Evolutionary conservation across 768 basidiomycete genomes (phyloP).

Genomic region (Tulasnella sp.): DNA sequence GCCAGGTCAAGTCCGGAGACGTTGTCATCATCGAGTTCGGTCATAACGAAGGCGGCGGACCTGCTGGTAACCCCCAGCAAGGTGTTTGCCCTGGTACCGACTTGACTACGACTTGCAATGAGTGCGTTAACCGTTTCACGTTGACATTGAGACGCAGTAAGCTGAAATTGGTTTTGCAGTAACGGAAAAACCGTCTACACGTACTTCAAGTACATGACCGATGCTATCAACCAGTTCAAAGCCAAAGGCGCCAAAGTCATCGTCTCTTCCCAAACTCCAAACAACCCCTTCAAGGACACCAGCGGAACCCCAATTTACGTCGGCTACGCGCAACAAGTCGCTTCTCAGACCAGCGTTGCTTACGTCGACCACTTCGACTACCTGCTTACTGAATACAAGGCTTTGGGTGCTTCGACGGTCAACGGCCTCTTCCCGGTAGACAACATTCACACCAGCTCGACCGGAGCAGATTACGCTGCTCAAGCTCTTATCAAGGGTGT

Average conservation of each 20-base stretch:
- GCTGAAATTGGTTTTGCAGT: neutral
- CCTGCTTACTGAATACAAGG: neutral
- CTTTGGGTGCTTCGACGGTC: neutral
- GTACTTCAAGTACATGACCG: constrained; percentile 5
- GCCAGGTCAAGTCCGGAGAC: constrained; percentile 1
- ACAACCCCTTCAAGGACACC: constrained; percentile 4
- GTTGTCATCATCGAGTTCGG: constrained; percentile 13
- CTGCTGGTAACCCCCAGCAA: neutral
- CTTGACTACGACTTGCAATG: constrained; percentile 2
- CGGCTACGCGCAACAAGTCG: neutral
- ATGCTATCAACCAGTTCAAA: neutral
- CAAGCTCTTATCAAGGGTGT: neutral
- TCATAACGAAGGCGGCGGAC: constrained; percentile 12
- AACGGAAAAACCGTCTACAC: constrained; percentile 1
- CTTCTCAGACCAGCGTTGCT: neutral
- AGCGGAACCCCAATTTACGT: constrained; percentile 5
- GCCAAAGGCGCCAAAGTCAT: constrained; percentile 9
- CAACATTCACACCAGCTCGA: neutral
- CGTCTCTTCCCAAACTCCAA: neutral
- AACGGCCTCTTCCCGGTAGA: constrained; percentile 1
- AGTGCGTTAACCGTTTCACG: neutral
- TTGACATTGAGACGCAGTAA: neutral
- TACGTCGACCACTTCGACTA: neutral
- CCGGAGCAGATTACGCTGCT: neutral
- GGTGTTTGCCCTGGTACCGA: neutral